Evolutionary conservation across 2,329 filamentous ascomycete species (phyloP), one percentile per base, ranked within the genome.

Genomic region (Sclerotinia subarctica): DNA sequence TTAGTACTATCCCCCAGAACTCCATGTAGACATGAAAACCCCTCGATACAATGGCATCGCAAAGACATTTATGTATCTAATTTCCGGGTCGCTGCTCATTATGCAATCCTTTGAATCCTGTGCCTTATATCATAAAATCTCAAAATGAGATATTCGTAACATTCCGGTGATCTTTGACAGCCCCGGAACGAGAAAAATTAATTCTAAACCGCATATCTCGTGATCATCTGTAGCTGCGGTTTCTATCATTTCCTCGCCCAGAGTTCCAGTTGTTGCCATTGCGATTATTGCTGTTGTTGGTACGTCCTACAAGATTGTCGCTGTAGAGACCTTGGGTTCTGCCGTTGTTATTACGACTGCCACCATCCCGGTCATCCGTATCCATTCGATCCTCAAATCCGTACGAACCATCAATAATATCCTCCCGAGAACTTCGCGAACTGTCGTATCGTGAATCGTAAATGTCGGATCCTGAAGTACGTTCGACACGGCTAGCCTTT

Each of bases 301-400:
- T 67, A 62, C 71, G 64, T 57, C 60, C 70, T 15, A 78, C 70
- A 51, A 78, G 64, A 47, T 63, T 72, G 57, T 78, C 77, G 56
- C 77, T 78, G 59, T 78, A 78, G 6, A 78, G 71, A 17, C 72
- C 71, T 60, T 70, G 64, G 4, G 66, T 64, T 35, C 66, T 69
- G 19, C 46, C n/a, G n/a, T 64, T 57, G 2, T 67, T 67, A 35
- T 54, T 54, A 42, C 70, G 54, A 29, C 60, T 53, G 21, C 71
- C 52, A 11, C 69, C 68, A 19, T 75, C 68, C 19, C 59, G 62
- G 42, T 76, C 73, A 66, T 78, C 74, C 0, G 73, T 76, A 4
- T 78, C 77, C 76, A 78, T 78, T 7, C 73, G 71, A 66, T 78
- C 75, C 5, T 76, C 74, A 66, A 78, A 78, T 17, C 77, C 77